These are phyloP conservation scores for Ambrosiella beaveri DNA, from an alignment of 2,329 filamentous ascomycete species.

Conservation along the genomic window DNA sequence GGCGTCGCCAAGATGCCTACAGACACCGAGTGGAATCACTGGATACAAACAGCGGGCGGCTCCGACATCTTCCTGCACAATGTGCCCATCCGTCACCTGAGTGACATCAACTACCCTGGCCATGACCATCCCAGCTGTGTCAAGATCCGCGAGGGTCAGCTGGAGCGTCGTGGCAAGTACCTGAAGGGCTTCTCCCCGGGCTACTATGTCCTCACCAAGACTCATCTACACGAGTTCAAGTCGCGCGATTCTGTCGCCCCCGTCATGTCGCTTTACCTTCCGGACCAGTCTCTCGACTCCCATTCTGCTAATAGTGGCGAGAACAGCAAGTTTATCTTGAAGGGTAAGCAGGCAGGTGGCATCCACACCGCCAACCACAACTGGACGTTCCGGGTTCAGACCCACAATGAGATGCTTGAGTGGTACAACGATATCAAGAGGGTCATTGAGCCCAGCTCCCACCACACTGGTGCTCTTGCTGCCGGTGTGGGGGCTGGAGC, in stretches of 20 bases:
- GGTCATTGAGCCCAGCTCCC: conserved; percentile 45
- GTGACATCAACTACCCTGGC: conserved; percentile 82
- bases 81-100: conserved; percentile 56
- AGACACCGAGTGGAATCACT: conserved; percentile 69
- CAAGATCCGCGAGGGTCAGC: conserved; percentile 75
- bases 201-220: conserved; percentile 93
- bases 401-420: conserved; percentile 86
- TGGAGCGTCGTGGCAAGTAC: conserved; percentile 98
- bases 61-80: conserved; percentile 76
- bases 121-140: conserved; percentile 65
- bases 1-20: conserved; percentile 88
- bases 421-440: conserved; percentile 90
- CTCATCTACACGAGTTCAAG: conserved; percentile 96
- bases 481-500: not conserved
- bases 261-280: conserved; percentile 89
- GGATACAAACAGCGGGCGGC: conserved; percentile 56
- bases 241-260: conserved; percentile 86
- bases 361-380: conserved; percentile 64
- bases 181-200: conserved; percentile 92
- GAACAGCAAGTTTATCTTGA: conserved; percentile 95
- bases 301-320: conserved; percentile 68
- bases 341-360: conserved; percentile 79
- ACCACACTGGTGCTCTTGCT: conserved; percentile 6
- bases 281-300: conserved; percentile 87
- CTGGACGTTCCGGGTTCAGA: conserved; percentile 55